Percentiles rank a stretch among this genome's conserved stretches.
These are phyloP conservation scores for Protomyces pachydermus DNA, from an alignment of 1,139 yeast genomes.

Conservation along the genomic window DNA sequence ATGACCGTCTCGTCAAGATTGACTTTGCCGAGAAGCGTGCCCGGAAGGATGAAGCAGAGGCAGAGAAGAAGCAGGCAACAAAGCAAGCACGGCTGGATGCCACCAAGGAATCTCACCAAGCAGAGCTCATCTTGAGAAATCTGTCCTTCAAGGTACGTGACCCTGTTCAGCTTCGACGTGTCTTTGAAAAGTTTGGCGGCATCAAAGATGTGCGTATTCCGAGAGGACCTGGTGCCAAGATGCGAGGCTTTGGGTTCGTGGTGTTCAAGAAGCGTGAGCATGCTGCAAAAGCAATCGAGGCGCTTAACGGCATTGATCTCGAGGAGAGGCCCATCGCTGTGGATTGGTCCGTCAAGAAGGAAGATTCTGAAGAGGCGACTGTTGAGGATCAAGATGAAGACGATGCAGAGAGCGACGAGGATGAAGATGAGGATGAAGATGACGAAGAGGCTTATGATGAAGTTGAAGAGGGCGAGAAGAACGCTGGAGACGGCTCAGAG, in stretches of 20 bases:
- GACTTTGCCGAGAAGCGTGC: constrained; percentile 92
- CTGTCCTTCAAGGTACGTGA: constrained; percentile 93
- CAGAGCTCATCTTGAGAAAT: constrained; percentile 67
- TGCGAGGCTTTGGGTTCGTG: constrained; percentile 94
- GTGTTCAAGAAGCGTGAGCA: constrained; percentile 75
- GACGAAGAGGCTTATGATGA: constrained; percentile 34
- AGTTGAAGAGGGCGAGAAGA: constrained; percentile 14
- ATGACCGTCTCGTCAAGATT: constrained; percentile 62
- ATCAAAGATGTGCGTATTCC: constrained; percentile 90
- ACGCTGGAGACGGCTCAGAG: constrained; percentile 34
- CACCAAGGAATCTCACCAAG: constrained; percentile 31
- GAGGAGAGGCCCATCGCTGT: constrained; percentile 92
- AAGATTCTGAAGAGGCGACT: constrained; percentile 52
- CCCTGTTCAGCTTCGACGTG: constrained; percentile 61
- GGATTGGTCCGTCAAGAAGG: constrained; percentile 85
- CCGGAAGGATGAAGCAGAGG: constrained; percentile 48
- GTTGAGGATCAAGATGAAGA: constrained; percentile 37
- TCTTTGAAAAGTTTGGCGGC: constrained; percentile 74
- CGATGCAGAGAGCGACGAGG: constrained; percentile 36
- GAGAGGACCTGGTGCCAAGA: constrained; percentile 75
- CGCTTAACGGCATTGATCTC: constrained; percentile 64
- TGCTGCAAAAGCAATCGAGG: constrained; percentile 79
- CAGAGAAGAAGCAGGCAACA: constrained; percentile 33
- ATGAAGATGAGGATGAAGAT: constrained; percentile 37
- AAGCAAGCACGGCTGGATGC: constrained; percentile 35